phyloP scores from a whole-genome alignment of 306 rosid species.

The Inga oerstediana region DNA sequence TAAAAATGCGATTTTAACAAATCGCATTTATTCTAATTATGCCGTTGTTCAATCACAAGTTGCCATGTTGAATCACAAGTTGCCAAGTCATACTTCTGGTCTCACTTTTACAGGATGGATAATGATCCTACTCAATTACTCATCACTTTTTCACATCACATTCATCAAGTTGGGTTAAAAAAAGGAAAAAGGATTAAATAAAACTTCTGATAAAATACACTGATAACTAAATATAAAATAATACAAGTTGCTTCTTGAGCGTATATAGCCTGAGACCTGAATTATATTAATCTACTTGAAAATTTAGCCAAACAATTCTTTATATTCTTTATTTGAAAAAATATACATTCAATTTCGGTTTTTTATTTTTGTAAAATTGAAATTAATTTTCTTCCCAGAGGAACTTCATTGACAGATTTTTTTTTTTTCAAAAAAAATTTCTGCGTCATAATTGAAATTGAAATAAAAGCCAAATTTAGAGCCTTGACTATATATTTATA shows the following conservation, averaged over 20 bases:
- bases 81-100: background rate
- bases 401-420: background rate
- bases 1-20: background rate
- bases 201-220: background rate
- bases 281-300: background rate
- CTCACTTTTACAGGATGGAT: background rate
- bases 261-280: too few relatives aligned
- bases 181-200: too few relatives aligned
- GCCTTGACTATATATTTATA: background rate
- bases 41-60: background rate
- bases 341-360: background rate
- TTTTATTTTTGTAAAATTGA: background rate
- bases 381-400: background rate
- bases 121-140: background rate
- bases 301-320: background rate
- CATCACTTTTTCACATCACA: background rate
- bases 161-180: background rate
- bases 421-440: background rate
- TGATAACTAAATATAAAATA: background rate
- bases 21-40: background rate
- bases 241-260: background rate
- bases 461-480: background rate
- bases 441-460: background rate
- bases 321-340: background rate
- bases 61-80: background rate